Conservation (phyloP, 2,329 filamentous ascomycete genomes). For the Cladobotryum protrusum region DNA sequence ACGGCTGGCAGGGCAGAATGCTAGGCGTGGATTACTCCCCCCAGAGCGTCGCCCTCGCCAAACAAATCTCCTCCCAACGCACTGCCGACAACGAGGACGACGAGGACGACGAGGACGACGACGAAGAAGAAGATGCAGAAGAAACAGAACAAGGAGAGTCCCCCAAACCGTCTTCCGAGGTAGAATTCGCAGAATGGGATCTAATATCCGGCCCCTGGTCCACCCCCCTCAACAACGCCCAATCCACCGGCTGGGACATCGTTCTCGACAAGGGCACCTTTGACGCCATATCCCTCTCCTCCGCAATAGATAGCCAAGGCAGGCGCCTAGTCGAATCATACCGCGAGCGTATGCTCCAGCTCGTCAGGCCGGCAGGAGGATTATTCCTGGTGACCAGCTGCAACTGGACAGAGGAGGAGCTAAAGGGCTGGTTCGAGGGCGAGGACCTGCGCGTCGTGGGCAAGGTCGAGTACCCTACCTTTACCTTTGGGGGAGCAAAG, state of each 20-base stretch:
- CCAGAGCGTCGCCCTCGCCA: slow-evolving; percentile 67
- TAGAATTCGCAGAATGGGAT: slow-evolving; percentile 55
- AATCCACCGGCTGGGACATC: slow-evolving; percentile 66
- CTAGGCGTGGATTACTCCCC: slow-evolving; percentile 85
- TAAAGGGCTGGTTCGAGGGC: slow-evolving; percentile 68
- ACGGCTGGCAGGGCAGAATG: slow-evolving; percentile 59
- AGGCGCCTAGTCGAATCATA: slow-evolving; percentile 70
- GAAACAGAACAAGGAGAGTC: slow-evolving; percentile 9
- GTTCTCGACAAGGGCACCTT: slow-evolving; percentile 98
- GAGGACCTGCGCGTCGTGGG: slow-evolving; percentile 54
- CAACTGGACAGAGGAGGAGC: slow-evolving; percentile 93
- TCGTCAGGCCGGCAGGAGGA: slow-evolving; percentile 61
- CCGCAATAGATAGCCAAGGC: slow-evolving; percentile 45
- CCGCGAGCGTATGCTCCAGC: slow-evolving; percentile 55
- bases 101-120: slow-evolving; percentile 4
- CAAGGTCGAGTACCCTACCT: slow-evolving; percentile 74
- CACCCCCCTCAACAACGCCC: slow-evolving; percentile 25
- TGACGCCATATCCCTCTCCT: slow-evolving; percentile 79
- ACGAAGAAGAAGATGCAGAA: slow-evolving; percentile 3
- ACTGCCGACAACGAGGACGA: background rate
- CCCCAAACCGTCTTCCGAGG: slow-evolving; percentile 8
- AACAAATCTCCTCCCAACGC: slow-evolving; percentile 46
- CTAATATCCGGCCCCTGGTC: slow-evolving; percentile 43
- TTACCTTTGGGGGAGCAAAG: slow-evolving; percentile 81
- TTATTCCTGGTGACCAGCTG: slow-evolving; percentile 87